phyloP scores from a whole-genome alignment of 192 early-diverging fungal species.

The Coemansia sp. region DNA sequence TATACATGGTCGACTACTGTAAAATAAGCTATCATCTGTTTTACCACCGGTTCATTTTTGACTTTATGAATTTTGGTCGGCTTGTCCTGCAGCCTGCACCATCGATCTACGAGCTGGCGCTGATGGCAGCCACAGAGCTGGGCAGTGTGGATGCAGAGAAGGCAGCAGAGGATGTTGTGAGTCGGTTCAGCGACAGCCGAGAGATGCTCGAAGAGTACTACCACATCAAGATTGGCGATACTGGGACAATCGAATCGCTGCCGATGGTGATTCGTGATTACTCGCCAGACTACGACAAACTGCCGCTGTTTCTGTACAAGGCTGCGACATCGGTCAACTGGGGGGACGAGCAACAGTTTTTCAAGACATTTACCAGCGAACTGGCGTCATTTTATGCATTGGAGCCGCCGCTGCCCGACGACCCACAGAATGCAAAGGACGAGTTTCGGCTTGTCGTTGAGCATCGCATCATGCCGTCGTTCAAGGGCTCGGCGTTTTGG shows the following conservation, averaged over 20 bases:
- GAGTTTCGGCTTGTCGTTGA: slow-evolving; percentile 65
- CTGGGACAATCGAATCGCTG: slow-evolving; percentile 63
- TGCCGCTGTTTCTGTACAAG: slow-evolving; percentile 79
- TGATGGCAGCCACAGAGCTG: slow-evolving; percentile 57
- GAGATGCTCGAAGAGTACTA: slow-evolving; percentile 94
- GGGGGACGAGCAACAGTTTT: slow-evolving; percentile 82
- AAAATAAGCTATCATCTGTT: slow-evolving; percentile 81
- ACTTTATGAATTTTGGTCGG: slow-evolving; percentile 87
- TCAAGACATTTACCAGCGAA: slow-evolving; percentile 64
- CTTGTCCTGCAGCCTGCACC: slow-evolving; percentile 64
- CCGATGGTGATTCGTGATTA: slow-evolving; percentile 84
- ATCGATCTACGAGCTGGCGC: slow-evolving; percentile 64
- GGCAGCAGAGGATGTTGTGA: slow-evolving; percentile 17
- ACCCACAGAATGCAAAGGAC: slow-evolving; percentile 40
- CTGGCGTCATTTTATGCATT: slow-evolving; percentile 51
- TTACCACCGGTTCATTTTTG: slow-evolving; percentile 76
- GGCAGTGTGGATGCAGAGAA: slow-evolving; percentile 23
- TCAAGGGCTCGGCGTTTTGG: slow-evolving; percentile 67
- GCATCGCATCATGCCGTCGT: slow-evolving; percentile 77
- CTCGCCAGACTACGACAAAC: slow-evolving; percentile 77
- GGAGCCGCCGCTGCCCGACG: slow-evolving; percentile 44
- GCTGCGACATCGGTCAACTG: slow-evolving; percentile 82
- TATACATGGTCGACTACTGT: slow-evolving; percentile 83
- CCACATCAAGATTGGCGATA: slow-evolving; percentile 63
- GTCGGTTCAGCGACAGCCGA: slow-evolving; percentile 36